These are phyloP conservation scores for Scytalidium sp. DNA, from an alignment of 2,329 filamentous ascomycete species.

Conservation along the genomic window DNA sequence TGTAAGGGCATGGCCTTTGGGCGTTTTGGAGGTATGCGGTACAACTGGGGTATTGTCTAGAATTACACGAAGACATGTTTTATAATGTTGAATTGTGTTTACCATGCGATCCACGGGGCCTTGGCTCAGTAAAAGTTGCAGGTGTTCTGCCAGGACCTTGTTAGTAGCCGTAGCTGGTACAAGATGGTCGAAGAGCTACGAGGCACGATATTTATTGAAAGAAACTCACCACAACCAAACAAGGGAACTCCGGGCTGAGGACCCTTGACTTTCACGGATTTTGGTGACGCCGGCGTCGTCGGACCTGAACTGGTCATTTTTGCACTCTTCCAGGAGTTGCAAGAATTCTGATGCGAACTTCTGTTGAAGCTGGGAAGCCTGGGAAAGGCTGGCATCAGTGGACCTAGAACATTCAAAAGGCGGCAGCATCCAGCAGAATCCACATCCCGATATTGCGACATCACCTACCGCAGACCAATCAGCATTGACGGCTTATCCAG, in stretches of 20 bases:
- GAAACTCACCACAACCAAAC: conserved; percentile 59
- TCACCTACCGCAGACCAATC: background rate
- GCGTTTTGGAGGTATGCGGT: conserved; percentile 60
- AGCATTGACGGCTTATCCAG: too few relatives aligned
- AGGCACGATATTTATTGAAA: conserved; percentile 4
- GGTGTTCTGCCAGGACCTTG: conserved; percentile 55
- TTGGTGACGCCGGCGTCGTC: conserved; percentile 26
- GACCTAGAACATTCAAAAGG: background rate
- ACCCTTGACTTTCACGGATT: conserved; percentile 50
- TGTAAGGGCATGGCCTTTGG: conserved; percentile 55
- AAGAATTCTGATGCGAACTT: background rate
- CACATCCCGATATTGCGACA: background rate
- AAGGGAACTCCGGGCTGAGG: conserved; percentile 56
- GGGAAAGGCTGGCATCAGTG: background rate
- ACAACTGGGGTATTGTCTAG: conserved; percentile 65
- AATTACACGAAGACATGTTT: conserved; percentile 66
- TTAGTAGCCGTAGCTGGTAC: conserved; percentile 17
- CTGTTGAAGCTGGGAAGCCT: background rate
- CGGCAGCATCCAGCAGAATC: background rate
- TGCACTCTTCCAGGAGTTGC: conserved; percentile 2
- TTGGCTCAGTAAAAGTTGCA: conserved; percentile 62
- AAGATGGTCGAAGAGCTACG: conserved; percentile 11
- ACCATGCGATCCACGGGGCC: conserved; percentile 60
- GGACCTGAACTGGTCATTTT: conserved; percentile 26
- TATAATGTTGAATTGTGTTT: conserved; percentile 69